Percentiles rank a stretch among this genome's conserved stretches.
Conservation (phyloP, 1,284 basidiomycete genomes). For the Trametes pubescens region DNA sequence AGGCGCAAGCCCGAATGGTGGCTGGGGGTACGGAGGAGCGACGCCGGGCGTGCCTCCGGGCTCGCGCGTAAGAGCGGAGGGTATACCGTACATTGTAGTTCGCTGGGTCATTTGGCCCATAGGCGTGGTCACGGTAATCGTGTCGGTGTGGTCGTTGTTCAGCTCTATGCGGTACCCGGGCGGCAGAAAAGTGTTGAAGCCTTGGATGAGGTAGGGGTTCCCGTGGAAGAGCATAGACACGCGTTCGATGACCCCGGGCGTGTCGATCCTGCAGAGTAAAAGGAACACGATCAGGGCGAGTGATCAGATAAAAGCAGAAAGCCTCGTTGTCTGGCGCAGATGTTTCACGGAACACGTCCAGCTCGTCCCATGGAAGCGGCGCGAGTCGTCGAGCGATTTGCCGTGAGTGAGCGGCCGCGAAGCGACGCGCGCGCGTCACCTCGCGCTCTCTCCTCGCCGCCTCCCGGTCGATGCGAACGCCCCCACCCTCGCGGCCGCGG, state of each 20-base stretch:
- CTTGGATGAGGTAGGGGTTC: slow-evolving; percentile 93
- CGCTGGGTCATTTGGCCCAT: slow-evolving; percentile 81
- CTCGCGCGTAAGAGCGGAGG: slow-evolving; percentile 44
- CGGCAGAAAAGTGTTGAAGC: slow-evolving; percentile 99
- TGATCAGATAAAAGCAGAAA: slow-evolving; percentile 8
- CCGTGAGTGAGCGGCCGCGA: too few species aligned
- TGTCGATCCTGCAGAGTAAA: slow-evolving; percentile 82
- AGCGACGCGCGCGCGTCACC: too few species aligned
- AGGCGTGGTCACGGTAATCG: slow-evolving; percentile 96
- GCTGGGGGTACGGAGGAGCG: slow-evolving; percentile 36
- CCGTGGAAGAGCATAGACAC: slow-evolving; percentile 96
- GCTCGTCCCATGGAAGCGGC: too few species aligned
- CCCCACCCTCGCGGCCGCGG: too few species aligned
- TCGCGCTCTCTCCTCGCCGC: too few species aligned
- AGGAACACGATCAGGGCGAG: background rate
- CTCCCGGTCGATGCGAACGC: too few species aligned
- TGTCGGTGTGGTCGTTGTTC: slow-evolving; percentile 78
- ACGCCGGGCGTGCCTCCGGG: slow-evolving; percentile 25
- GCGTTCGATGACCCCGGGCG: slow-evolving; percentile 97
- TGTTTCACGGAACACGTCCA: too few species aligned
- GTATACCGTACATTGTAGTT: slow-evolving; percentile 48
- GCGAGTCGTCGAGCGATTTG: too few species aligned
- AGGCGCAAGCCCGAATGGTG: slow-evolving; percentile 37
- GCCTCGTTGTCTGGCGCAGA: too few species aligned
- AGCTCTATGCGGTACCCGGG: slow-evolving; percentile 97